A percentile compares a stretch with the other conserved stretches of the same genome.
Evolutionary conservation across 148 eudicot genomes (phyloP).

Genomic region (Camellia granthamiana): DNA sequence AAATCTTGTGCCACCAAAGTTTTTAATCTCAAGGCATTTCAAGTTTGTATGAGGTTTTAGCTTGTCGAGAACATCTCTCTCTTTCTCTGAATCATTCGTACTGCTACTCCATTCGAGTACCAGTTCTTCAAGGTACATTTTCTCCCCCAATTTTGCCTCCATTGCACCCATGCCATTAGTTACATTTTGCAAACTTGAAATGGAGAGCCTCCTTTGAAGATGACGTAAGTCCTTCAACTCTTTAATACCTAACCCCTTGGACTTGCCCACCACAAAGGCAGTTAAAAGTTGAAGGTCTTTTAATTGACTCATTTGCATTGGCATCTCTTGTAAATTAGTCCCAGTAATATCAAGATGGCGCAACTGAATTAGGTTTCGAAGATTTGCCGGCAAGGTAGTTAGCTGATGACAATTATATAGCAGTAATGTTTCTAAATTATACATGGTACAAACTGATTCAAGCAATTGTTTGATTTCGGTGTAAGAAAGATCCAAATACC

Average conservation of each 20-base stretch:
- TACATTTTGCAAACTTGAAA: background rate
- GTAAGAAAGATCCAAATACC: background rate
- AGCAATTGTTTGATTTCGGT: background rate
- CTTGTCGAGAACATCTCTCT: no score
- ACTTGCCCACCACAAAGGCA: background rate
- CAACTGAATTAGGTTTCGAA: background rate
- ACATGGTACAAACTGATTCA: background rate
- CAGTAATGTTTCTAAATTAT: background rate
- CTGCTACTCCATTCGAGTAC: no score
- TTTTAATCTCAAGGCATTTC: no score
- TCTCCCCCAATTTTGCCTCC: no score
- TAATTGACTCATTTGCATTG: background rate
- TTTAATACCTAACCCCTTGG: no score
- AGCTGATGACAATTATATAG: background rate
- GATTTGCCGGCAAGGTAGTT: background rate
- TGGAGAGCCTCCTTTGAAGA: background rate
- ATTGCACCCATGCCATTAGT: no score
- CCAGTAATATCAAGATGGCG: background rate
- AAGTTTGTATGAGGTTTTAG: no score
- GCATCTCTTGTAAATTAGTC: constrained; percentile 8
- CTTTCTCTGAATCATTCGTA: no score
- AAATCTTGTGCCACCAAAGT: no score
- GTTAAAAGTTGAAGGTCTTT: constrained; percentile 6
- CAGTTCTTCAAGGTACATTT: no score
- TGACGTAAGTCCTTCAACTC: no score